Evolutionary conservation across 2,329 filamentous ascomycete species (phyloP).

Genomic region (Exophiala sp.): DNA sequence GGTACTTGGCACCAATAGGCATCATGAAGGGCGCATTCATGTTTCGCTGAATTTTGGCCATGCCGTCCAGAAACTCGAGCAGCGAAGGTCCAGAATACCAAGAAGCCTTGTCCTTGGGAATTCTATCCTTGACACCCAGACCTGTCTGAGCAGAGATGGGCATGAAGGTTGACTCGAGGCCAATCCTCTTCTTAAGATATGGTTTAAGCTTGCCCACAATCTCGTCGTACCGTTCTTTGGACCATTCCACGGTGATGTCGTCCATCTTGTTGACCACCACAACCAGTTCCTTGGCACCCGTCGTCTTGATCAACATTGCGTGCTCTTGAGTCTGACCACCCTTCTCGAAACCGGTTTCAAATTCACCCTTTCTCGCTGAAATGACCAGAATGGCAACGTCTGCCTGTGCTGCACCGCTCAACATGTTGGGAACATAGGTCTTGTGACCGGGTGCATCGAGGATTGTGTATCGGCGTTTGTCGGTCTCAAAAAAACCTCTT

Average conservation of each 20-base stretch:
- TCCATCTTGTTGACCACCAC: constrained; percentile 99
- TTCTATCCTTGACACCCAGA: constrained; percentile 80
- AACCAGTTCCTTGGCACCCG: constrained; percentile 94
- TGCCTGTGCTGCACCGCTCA: constrained; percentile 88
- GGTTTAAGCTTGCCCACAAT: constrained; percentile 82
- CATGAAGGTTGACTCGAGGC: constrained; percentile 90
- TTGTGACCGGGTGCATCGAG: constrained; percentile 97
- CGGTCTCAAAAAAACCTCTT: constrained; percentile 92
- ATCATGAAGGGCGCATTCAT: constrained; percentile 99
- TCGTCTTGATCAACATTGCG: constrained; percentile 95
- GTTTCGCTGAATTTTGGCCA: constrained; percentile 91
- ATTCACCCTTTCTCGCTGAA: constrained; percentile 94
- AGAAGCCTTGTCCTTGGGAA: constrained; percentile 69
- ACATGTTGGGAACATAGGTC: constrained; percentile 97
- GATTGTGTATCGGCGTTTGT: constrained; percentile 93
- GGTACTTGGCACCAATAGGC: constrained; percentile 93
- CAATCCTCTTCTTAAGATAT: constrained; percentile 68
- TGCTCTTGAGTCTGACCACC: constrained; percentile 94
- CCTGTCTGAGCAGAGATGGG: constrained; percentile 88
- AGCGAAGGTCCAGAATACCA: constrained; percentile 91
- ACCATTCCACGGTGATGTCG: constrained; percentile 94
- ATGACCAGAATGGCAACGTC: constrained; percentile 95
- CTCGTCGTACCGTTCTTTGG: constrained; percentile 85
- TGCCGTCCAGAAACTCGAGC: constrained; percentile 90
- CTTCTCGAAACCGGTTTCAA: constrained; percentile 96